These are phyloP conservation scores for Colletotrichum tabaci DNA, from an alignment of 2,329 filamentous ascomycete species.

Conservation along the genomic window DNA sequence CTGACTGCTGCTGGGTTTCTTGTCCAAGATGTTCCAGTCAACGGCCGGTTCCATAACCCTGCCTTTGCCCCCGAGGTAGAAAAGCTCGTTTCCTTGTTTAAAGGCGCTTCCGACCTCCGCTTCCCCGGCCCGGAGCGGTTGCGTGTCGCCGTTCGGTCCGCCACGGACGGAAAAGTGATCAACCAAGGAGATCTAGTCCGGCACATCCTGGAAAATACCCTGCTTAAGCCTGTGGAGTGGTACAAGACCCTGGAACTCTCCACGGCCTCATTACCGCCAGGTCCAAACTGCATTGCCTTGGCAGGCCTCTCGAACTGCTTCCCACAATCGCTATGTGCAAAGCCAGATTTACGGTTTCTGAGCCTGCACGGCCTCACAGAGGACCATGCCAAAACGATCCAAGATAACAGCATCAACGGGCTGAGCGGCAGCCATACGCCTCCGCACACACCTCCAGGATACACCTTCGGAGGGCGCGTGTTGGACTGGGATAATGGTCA, in stretches of 20 bases:
- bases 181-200: not conserved
- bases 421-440: too few relatives aligned
- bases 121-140: not conserved
- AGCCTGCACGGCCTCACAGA: not conserved
- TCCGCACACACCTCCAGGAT: too few relatives aligned
- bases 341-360: not conserved
- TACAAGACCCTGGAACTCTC: constrained; percentile 2
- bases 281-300: not conserved
- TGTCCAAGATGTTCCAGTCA: constrained; percentile 1
- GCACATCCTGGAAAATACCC: constrained; percentile 9
- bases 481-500: too few relatives aligned
- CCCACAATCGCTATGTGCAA: not conserved
- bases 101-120: not conserved
- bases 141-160: constrained; percentile 6
- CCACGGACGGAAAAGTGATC: not conserved
- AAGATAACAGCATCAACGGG: too few relatives aligned
- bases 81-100: not conserved
- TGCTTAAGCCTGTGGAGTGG: constrained; percentile 12
- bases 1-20: not conserved
- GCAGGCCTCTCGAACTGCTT: constrained; percentile 1
- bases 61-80: not conserved
- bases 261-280: not conserved
- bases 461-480: too few relatives aligned
- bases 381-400: too few relatives aligned
- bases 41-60: constrained; percentile 1